Evolutionary conservation across 208 protist genomes (phyloP), one percentile per base, ranked within the genome.

Genomic region (Wallacemonas sp.): DNA sequence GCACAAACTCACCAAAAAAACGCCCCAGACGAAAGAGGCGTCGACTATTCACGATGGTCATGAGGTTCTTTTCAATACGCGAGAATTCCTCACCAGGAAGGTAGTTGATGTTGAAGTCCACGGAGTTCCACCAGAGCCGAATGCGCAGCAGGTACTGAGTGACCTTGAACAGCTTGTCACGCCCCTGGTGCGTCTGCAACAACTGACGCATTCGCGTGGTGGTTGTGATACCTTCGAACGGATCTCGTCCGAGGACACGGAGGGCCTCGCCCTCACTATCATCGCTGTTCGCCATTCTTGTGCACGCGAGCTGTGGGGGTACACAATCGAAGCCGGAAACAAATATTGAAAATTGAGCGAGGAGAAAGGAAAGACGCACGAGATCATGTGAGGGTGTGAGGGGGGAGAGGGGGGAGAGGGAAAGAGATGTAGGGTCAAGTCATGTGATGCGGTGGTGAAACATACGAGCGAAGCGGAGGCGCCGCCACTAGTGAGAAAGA

Each of bases 111-210:
- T 86, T 90, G 59, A 91, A 91, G 38, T 83, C 73, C 12, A 97
- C 83, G 2, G 79, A 82, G 62, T 86, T 76, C 80, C 82, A 87
- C 84, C 87, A 97, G 26, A 94, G 67, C 61, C 74, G 76, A 38
- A 97, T 81, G 44, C 92, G 82, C 25, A 95, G 76, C 64, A 92
- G 74, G 55, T 97, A 97, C 68, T 97, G 92, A 1, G 81, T 80
- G 5, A 97, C 87, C 48, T 97, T 97, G 69, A 97, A 95, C 1
- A 95, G 61, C 66, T 97, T 97, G 70, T 97, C 92, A 28, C 92
- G 74, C 10, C 92, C 92, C 57, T 94, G 92, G 61, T 95, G 87
- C 2, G 87, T 97, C 68, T 97, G 86, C 59, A 97, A 75, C n/a
- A 97, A 74, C 70, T 96, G 91, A 8, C 85, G 73, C 50, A 96